Evolutionary conservation across 2,329 filamentous ascomycete genomes (phyloP), one percentile per base, ranked within the genome.

Genomic region (Botrytis pseudocinerea): DNA sequence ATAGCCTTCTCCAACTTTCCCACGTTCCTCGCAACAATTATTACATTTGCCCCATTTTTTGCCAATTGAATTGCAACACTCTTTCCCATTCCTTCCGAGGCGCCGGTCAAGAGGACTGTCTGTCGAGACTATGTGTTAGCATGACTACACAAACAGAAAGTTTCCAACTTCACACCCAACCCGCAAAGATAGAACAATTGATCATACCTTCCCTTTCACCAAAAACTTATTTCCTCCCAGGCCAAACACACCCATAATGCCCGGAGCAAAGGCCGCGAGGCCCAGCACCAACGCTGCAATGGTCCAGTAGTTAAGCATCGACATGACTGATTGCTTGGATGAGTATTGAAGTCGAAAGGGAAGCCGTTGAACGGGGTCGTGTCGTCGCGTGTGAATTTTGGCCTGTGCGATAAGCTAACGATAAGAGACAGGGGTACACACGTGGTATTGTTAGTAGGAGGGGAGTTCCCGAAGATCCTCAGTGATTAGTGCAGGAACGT

Each of bases 21-120:
- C 20, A 89, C 85, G 77, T 91, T 93, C 71, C 96, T 92, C 22
- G 95, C 91, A 69, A 98, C 91, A 76, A 98, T 90, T 75, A 97
- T 89, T 72, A 99, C 82, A 82, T 94, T 93, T 74, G 96, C 95
- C 64, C 96, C 96, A 82, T 94, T 95, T 68, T 88, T 85, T 4
- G 95, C 88, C 62, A 99, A 89, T 77, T 94, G 87, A 69, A 89
- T 87, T 8, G 91, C 94, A 32, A 91, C 89, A 69, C 90, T 89
- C 77, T 91, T 90, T 74, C 96, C 96, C 92, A 98, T 93, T 73
- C 96, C 96, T 80, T 98, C 93, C 0, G 96, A 98, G 46, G 91
- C 94, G 64, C 96, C 96, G 0, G 96, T 99, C 70, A 99, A 85
- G 72, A 98, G 85, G 70, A 97, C 87, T 2, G 95, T 97, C 94